A percentile compares a stretch with the other conserved stretches of the same genome.
These are phyloP conservation scores for Mangifera indica DNA, from an alignment of 345 rosid species.

Conservation along the genomic window DNA sequence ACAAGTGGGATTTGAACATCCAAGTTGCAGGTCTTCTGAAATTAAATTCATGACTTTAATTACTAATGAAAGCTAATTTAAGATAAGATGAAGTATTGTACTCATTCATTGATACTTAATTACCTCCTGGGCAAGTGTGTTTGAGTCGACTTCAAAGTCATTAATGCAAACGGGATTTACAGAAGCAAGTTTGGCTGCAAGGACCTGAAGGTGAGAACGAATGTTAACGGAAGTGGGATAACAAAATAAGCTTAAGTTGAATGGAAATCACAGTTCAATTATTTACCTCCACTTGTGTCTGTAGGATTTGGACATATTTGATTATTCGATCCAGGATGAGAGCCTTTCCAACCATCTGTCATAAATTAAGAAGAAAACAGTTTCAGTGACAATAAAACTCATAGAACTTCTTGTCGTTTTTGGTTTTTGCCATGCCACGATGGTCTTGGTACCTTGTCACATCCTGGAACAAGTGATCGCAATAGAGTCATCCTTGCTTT, in stretches of 20 bases:
- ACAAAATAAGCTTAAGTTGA: neutral
- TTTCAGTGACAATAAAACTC: too few relatives aligned
- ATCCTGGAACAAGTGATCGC: conserved; percentile 55
- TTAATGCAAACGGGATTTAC: neutral
- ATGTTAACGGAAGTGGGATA: neutral
- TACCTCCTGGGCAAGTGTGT: conserved; percentile 16
- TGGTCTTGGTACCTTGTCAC: conserved; percentile 32
- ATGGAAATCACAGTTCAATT: neutral
- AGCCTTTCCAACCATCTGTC: conserved; percentile 40
- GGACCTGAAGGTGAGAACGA: conserved; percentile 14
- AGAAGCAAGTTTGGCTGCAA: conserved; percentile 18
- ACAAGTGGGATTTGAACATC: neutral
- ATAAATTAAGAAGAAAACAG: too few relatives aligned
- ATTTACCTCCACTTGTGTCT: conserved; percentile 38
- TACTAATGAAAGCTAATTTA: too few relatives aligned
- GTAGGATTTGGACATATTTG: conserved; percentile 37
- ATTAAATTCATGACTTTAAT: too few relatives aligned
- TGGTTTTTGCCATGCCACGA: too few relatives aligned
- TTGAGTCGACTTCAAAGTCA: neutral
- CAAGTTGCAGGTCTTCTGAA: neutral
- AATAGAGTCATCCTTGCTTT: conserved; percentile 41
- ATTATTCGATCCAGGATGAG: conserved; percentile 38
- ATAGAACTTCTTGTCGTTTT: too few relatives aligned
- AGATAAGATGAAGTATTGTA: neutral
- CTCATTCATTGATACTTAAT: neutral